Evolutionary conservation across 1,284 basidiomycete species (phyloP).

Genomic region (Spongiforma sp.): DNA sequence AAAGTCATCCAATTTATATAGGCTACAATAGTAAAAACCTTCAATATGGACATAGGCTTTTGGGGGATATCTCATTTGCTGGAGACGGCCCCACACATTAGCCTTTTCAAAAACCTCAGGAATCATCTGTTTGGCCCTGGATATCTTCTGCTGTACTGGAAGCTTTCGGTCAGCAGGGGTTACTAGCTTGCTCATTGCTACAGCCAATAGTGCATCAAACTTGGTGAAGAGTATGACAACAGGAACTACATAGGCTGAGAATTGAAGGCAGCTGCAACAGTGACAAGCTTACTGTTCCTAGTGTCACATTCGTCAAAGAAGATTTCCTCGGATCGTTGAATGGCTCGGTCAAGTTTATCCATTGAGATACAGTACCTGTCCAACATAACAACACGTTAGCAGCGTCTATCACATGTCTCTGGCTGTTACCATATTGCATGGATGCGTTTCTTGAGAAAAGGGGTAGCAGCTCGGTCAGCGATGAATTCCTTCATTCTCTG

Average conservation of each 20-base stretch:
- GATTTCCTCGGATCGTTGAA: too few relatives aligned
- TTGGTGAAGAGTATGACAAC: too few relatives aligned
- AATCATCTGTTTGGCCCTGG: not conserved
- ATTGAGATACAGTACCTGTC: too few relatives aligned
- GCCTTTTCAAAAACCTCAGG: conserved; percentile 4
- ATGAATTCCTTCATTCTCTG: not conserved
- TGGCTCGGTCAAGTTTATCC: too few relatives aligned
- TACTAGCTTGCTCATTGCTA: not conserved
- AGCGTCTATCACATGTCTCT: too few relatives aligned
- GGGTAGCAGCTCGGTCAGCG: not conserved
- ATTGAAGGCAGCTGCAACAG: not conserved
- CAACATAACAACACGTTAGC: too few relatives aligned
- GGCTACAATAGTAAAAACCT: not conserved
- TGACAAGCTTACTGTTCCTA: too few relatives aligned
- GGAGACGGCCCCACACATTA: conserved; percentile 1
- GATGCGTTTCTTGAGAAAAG: not conserved
- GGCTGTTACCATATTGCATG: not conserved
- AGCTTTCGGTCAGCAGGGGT: not conserved
- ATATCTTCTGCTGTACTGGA: not conserved
- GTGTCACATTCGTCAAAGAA: too few relatives aligned
- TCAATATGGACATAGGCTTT: not conserved
- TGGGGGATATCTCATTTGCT: not conserved
- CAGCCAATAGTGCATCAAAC: too few relatives aligned
- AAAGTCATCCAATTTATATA: not conserved
- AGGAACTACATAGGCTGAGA: too few relatives aligned